Percentiles rank a stretch among this genome's conserved stretches.
phyloP scores from a whole-genome alignment of 2,329 filamentous ascomycete species.

The Pseudopithomyces maydicus region DNA sequence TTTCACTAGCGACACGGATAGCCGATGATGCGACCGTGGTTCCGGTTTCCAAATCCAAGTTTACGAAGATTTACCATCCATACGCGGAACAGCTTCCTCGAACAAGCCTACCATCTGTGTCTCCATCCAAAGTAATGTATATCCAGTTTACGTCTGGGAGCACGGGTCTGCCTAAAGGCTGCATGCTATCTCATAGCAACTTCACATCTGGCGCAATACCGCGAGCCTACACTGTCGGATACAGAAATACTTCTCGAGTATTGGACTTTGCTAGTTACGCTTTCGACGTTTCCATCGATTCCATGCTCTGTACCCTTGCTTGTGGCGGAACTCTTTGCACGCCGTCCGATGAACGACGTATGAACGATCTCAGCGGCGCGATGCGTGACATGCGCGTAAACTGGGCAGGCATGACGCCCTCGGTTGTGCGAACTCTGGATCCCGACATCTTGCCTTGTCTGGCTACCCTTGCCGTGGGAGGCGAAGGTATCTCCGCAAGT shows the following conservation, averaged over 20 bases:
- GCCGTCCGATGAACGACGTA: slow-evolving; percentile 52
- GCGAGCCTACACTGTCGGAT: slow-evolving; percentile 39
- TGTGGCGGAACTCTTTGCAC: slow-evolving; percentile 43
- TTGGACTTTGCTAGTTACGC: slow-evolving; percentile 45
- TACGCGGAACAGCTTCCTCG: slow-evolving; percentile 33
- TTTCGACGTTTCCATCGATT: slow-evolving; percentile 45
- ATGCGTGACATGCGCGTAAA: slow-evolving; percentile 43
- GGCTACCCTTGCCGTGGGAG: slow-evolving; percentile 50
- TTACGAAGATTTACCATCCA: slow-evolving; percentile 33
- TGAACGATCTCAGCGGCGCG: slow-evolving; percentile 53
- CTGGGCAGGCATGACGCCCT: slow-evolving; percentile 44
- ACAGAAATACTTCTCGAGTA: slow-evolving; percentile 38
- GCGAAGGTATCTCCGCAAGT: slow-evolving; percentile 42
- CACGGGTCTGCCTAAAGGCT: slow-evolving; percentile 43
- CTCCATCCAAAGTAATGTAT: slow-evolving; percentile 33
- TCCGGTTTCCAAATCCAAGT: slow-evolving; percentile 40
- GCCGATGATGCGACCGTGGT: slow-evolving; percentile 37
- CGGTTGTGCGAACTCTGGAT: slow-evolving; percentile 42
- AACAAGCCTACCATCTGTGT: slow-evolving; percentile 30
- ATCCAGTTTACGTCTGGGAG: slow-evolving; percentile 45
- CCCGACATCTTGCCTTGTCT: slow-evolving; percentile 47
- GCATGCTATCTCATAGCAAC: slow-evolving; percentile 40
- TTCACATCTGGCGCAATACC: slow-evolving; percentile 44
- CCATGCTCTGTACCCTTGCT: slow-evolving; percentile 41
- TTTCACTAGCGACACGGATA: slow-evolving; percentile 33